Base-by-base conservation (phyloP, 805 yeast genomes). In the Ogataea allantospora region DNA sequence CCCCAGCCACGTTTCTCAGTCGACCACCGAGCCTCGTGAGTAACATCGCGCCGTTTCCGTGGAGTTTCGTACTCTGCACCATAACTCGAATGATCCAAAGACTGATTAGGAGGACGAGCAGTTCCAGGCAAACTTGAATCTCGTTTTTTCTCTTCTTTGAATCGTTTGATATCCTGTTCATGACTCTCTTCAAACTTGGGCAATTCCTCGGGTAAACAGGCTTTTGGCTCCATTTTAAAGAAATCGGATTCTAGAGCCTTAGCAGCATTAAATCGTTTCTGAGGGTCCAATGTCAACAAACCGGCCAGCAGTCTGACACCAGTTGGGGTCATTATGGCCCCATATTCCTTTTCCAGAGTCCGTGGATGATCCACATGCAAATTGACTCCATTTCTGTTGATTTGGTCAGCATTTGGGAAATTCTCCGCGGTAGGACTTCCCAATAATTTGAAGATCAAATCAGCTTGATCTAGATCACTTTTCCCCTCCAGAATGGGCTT, bases 391-490 rank as follows among this genome's bases (percentile, higher is more conserved):
- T 73, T 72, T 42, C 75, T 68, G 7, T 88, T 88, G 32, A 85
- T 68, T 22, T 64, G 58, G 20, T 70, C 66, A 17, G 75, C 83
- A 26, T 73, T 73, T 1, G 88, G 81, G 82, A 88, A 80, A 22
- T 65, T 66, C 5, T 67, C 69, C 4, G 67, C 66, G 6, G 72
- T 60, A 2, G 98, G 96, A 0, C 88, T 71, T 0, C 99, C 99
- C 34, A 89, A 67, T 20, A 93, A 66, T 53, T 77, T 76, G 58
- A 93, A 93, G 7, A 91, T 83, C 20, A 77, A 68, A 50, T 80
- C 81, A 0, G 93, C 86, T 65, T 93, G 99, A 58, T 91, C 95
- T 8, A 83, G 60, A 58, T 93, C 99, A 1, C 93, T 75, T 29
- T 74, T 67, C 0, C 99, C 99, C 27, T 81, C 88, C 32, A 93